Percentiles rank a stretch among this genome's conserved stretches.
Evolutionary conservation across 163 green algal genomes (phyloP).

Genomic region (Trebouxiophyceae sp.): DNA sequence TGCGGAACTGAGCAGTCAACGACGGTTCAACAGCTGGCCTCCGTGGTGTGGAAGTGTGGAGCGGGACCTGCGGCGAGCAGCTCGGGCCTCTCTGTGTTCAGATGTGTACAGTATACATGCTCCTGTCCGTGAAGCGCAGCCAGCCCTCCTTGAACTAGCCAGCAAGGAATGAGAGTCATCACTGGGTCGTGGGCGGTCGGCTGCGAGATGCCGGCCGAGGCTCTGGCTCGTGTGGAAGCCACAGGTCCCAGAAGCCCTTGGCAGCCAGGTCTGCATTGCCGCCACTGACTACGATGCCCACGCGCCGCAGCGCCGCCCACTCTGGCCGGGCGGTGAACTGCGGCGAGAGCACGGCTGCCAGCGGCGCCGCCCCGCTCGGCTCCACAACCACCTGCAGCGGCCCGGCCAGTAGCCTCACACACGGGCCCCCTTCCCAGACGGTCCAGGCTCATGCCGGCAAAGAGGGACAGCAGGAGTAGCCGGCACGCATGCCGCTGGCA

Average conservation of each 20-base stretch:
- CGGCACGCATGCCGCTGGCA: neutral
- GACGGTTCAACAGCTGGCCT: no score
- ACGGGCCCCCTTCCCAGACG: neutral
- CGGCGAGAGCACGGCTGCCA: slow-evolving; percentile 60
- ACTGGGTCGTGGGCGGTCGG: neutral
- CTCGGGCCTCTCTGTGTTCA: no score
- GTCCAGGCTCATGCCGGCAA: neutral
- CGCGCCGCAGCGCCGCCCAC: slow-evolving; percentile 7
- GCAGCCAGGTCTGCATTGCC: slow-evolving; percentile 64
- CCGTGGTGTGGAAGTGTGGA: no score
- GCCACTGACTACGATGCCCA: slow-evolving; percentile 74
- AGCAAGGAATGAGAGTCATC: neutral
- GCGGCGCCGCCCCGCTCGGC: slow-evolving; percentile 65
- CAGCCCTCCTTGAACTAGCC: no score
- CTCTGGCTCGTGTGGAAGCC: slow-evolving; percentile 4
- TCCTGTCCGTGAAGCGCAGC: no score
- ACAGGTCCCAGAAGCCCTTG: slow-evolving; percentile 38
- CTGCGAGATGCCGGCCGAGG: neutral
- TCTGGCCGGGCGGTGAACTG: slow-evolving; percentile 5
- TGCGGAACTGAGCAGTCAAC: neutral
- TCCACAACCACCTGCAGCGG: slow-evolving; percentile 75
- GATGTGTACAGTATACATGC: no score
- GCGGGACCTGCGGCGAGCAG: no score
- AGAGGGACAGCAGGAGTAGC: neutral
- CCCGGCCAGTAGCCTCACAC: neutral